A percentile compares a stretch with the other conserved stretches of the same genome.
Conservation (phyloP, 805 yeast species). For the Yueomyces sp. region DNA sequence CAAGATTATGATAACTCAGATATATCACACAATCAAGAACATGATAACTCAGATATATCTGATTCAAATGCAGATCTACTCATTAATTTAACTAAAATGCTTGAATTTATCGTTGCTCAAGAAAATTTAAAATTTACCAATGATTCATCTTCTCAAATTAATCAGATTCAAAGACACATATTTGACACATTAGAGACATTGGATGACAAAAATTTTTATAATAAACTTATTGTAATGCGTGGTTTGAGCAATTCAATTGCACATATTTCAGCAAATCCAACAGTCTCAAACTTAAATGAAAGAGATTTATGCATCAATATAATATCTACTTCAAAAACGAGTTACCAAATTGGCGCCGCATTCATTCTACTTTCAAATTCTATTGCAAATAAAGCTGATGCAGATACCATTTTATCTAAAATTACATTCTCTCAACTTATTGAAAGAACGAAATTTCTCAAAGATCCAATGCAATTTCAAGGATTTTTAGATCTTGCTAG, state of each 20-base stretch:
- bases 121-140: constrained; percentile 5
- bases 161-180: constrained; percentile 8
- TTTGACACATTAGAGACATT: constrained; percentile 8
- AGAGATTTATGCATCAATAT: constrained; percentile 6
- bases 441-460: constrained; percentile 4
- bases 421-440: constrained; percentile 9
- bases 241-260: constrained; percentile 16
- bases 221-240: constrained; percentile 22
- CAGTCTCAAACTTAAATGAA: constrained; percentile 13
- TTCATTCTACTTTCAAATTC: constrained; percentile 18
- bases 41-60: constrained; percentile 1
- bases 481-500: constrained; percentile 19
- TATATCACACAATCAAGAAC: background rate
- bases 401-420: constrained; percentile 5
- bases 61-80: constrained; percentile 14
- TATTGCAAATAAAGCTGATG: constrained; percentile 11
- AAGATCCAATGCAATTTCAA: constrained; percentile 23
- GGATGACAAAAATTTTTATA: constrained; percentile 9
- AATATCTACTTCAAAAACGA: constrained; percentile 5
- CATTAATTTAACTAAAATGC: constrained; percentile 7
- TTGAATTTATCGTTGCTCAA: constrained; percentile 11
- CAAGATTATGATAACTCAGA: too few species aligned
- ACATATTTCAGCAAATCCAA: constrained; percentile 14
- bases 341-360: constrained; percentile 16
- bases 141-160: background rate